Conservation (phyloP, 2,329 filamentous ascomycete species). For the Ophiostoma sp. region DNA sequence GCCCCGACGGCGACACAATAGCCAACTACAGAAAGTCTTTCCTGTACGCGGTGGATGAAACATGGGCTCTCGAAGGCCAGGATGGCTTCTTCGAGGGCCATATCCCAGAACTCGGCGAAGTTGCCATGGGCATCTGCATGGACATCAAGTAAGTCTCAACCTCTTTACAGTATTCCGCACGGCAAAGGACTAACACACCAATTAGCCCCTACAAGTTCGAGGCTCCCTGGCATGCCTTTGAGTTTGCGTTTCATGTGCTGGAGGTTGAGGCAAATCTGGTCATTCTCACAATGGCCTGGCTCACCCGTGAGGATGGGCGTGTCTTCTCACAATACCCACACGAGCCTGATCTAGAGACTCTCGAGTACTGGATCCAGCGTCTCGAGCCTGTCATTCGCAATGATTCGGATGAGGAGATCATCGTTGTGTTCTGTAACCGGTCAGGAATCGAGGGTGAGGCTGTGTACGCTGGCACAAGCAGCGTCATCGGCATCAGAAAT, state of each 20-base stretch:
- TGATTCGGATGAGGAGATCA: slow-evolving; percentile 52
- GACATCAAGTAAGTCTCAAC: slow-evolving; percentile 52
- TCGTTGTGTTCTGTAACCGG: slow-evolving; percentile 67
- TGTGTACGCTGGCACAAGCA: slow-evolving; percentile 68
- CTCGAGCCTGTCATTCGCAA: slow-evolving; percentile 59
- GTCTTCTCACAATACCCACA: slow-evolving; percentile 44
- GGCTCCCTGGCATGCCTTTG: slow-evolving; percentile 45
- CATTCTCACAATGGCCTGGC: slow-evolving; percentile 73
- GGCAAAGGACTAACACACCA: slow-evolving; percentile 23
- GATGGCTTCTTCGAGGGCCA: slow-evolving; percentile 46
- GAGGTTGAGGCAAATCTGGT: slow-evolving; percentile 55
- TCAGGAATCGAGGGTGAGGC: slow-evolving; percentile 61
- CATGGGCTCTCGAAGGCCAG: slow-evolving; percentile 53
- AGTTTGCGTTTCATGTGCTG: slow-evolving; percentile 54
- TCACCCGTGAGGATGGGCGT: slow-evolving; percentile 52
- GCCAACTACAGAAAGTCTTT: slow-evolving; percentile 58
- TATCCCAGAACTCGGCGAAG: slow-evolving; percentile 46
- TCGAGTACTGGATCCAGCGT: slow-evolving; percentile 70
- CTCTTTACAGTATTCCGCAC: slow-evolving; percentile 24
- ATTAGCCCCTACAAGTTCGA: slow-evolving; percentile 47
- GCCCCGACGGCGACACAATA: slow-evolving; percentile 53
- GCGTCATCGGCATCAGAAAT: slow-evolving; percentile 59
- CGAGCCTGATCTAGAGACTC: slow-evolving; percentile 65
- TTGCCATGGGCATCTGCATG: slow-evolving; percentile 59
- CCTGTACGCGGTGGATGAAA: slow-evolving; percentile 56